A percentile compares a stretch with the other conserved stretches of the same genome.
These are phyloP conservation scores for Populus hybrid DNA, from an alignment of 441 rosid genomes.

Conservation along the genomic window DNA sequence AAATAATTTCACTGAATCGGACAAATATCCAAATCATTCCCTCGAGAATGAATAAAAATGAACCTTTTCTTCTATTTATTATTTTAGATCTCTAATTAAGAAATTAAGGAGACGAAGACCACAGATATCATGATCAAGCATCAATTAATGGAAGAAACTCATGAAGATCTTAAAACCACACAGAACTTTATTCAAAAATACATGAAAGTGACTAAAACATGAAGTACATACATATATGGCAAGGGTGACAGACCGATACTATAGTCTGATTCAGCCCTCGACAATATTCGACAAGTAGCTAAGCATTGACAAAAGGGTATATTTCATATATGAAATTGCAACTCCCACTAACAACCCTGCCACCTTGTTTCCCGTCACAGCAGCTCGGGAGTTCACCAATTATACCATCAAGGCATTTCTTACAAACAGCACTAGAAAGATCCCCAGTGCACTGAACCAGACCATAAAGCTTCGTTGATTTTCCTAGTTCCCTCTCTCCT, in stretches of 20 bases:
- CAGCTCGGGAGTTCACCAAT: constrained; percentile 41
- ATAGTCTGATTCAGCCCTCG: too few species aligned
- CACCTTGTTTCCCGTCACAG: constrained; percentile 50
- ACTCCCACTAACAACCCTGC: constrained; percentile 47
- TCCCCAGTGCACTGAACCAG: constrained; percentile 45
- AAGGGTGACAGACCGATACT: too few species aligned
- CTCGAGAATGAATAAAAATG: too few species aligned
- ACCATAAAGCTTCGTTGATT: constrained; percentile 28
- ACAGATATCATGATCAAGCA: not conserved
- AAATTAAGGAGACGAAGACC: not conserved
- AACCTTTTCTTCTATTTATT: too few species aligned
- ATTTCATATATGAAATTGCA: constrained; percentile 48
- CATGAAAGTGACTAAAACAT: too few species aligned
- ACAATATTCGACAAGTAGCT: not conserved
- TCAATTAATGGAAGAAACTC: not conserved
- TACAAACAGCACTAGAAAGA: constrained; percentile 29
- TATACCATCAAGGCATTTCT: constrained; percentile 39
- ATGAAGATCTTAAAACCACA: not conserved
- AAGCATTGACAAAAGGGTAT: not conserved
- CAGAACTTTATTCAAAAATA: not conserved
- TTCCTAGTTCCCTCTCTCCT: constrained; percentile 22
- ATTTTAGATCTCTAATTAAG: too few species aligned
- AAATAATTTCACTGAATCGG: too few species aligned
- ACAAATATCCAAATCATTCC: too few species aligned
- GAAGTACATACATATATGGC: too few species aligned